Conservation (phyloP, 2,329 filamentous ascomycete species). For the Trichoderma cornu-damae region DNA sequence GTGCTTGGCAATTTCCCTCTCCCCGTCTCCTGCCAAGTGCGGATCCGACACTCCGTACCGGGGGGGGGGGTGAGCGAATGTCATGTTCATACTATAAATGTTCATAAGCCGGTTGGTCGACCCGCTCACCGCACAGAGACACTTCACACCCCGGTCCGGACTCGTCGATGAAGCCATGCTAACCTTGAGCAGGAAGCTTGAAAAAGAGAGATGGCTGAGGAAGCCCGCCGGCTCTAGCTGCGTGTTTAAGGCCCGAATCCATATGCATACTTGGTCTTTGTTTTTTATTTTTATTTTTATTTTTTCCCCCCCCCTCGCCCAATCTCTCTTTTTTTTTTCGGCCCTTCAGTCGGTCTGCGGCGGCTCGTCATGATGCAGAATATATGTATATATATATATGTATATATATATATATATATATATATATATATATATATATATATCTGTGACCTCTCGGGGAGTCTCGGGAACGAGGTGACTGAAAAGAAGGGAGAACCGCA, state of each 20-base stretch:
- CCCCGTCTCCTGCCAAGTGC: too few species aligned
- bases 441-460: not conserved
- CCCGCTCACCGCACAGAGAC: not conserved
- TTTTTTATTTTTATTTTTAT: too few species aligned
- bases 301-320: too few species aligned
- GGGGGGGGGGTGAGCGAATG: too few species aligned
- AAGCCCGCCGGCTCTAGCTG: not conserved
- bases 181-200: slow-evolving; percentile 17
- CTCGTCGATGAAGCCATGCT: slow-evolving; percentile 1
- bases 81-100: too few species aligned
- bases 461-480: not conserved
- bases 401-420: too few species aligned
- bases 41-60: too few species aligned
- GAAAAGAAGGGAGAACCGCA: not conserved
- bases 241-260: slow-evolving; percentile 12
- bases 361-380: not conserved
- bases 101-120: not conserved
- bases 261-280: not conserved
- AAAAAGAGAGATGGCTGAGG: not conserved
- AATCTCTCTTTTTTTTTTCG: not conserved
- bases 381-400: too few species aligned
- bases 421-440: too few species aligned
- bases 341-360: not conserved
- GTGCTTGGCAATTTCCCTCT: too few species aligned
- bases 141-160: not conserved